Conservation (phyloP, 371 early-diverging fungal species). For the Syncephalis fuscata region DNA sequence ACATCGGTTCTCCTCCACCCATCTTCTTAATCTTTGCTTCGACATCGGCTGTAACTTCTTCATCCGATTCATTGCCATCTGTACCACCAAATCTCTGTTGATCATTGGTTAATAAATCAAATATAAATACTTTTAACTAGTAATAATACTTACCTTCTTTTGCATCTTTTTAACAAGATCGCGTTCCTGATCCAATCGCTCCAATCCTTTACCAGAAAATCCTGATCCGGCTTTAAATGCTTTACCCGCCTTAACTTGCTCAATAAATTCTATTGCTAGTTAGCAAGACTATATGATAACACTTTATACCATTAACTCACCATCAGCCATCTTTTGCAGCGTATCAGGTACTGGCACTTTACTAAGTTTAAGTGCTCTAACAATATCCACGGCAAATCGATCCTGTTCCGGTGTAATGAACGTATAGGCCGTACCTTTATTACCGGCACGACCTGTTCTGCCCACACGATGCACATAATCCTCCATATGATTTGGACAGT, state of each 20-base stretch:
- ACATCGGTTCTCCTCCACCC: conserved; percentile 31
- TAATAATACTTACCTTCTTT: conserved; percentile 38
- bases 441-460: conserved; percentile 96
- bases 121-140: not conserved
- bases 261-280: conserved; percentile 38
- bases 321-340: conserved; percentile 58
- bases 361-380: conserved; percentile 73
- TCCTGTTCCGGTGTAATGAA: conserved; percentile 91
- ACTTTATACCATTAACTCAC: conserved; percentile 4
- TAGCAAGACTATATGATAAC: too few species aligned
- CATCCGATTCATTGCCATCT: conserved; percentile 55
- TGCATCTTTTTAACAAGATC: conserved; percentile 81
- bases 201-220: conserved; percentile 95
- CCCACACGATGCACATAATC: conserved; percentile 98
- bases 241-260: conserved; percentile 77
- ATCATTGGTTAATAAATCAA: not conserved
- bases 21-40: too few species aligned
- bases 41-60: conserved; percentile 13
- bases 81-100: conserved; percentile 57
- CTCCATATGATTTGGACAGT: conserved; percentile 97
- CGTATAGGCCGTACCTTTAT: conserved; percentile 91
- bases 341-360: conserved; percentile 54
- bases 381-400: conserved; percentile 81
- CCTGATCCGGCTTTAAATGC: conserved; percentile 72
- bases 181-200: conserved; percentile 83